Base-by-base conservation (phyloP, 2,329 filamentous ascomycete genomes). In the Sarocladium strictum region DNA sequence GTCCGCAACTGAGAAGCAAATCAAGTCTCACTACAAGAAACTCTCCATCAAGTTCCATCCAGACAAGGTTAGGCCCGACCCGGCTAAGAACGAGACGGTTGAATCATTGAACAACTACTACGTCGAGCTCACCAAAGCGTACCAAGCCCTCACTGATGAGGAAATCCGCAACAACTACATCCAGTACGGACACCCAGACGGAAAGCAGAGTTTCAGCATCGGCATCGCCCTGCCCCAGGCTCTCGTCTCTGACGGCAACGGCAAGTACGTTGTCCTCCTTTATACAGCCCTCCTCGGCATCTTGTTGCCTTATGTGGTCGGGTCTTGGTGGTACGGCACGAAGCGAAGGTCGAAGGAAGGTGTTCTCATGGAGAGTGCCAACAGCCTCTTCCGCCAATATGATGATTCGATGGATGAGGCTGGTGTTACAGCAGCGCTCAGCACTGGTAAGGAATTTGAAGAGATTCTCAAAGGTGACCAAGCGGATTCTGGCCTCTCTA, bases 271-370 rank as follows among this genome's bases (percentile, higher is more conserved):
- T 54, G 78, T 99, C 57, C 77, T 97, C 55, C 80, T 97, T 59
- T 99, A 99, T 69, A 92, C 90, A 35, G 72, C 87, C 32, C 80
- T 97, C 37, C 84, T 99, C 53, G 94, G 93, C 54, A 89, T 97
- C 58, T 76, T 97, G 57, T 77, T 99, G 53, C 94, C 94, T 2
- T 99, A 95, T 69, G 77, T 94, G 49, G 93, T 99, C 55, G 94
- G 94, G 49, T 91, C 88, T 56, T 99, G 94, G 94, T 99, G 94
- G 94, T 99, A 99, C 68, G 94, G 95, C 57, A 95, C 90, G 32
- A 93, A 96, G 71, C 84, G 86, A 63, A 84, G 89, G 71, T 97
- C 94, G 35, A 95, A 93, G 74, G 95, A 99, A 71, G 90, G 90
- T 62, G 88, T 97, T 24, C 78, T 96, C 54, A 87, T 97, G 67